Conservation (phyloP, 331 rosid species). For the Acacia concinna region DNA sequence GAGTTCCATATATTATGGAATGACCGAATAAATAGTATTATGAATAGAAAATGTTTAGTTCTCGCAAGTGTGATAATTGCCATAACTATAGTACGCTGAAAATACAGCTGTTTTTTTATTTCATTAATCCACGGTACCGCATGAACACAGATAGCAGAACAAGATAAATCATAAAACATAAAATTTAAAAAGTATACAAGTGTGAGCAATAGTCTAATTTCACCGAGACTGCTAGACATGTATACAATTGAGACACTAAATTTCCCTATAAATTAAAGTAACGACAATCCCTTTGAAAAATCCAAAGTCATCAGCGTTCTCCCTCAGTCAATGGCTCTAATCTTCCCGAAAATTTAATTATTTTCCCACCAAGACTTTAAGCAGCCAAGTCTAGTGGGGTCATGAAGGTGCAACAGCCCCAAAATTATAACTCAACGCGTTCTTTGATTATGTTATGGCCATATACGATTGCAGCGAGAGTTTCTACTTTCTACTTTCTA, state of each 20-base stretch:
- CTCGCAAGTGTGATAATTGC: too few relatives aligned
- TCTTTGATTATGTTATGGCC: neutral
- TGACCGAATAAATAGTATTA: neutral
- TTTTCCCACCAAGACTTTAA: neutral
- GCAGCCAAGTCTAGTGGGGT: neutral
- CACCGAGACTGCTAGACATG: neutral
- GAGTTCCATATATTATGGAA: too few relatives aligned
- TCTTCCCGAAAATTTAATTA: neutral
- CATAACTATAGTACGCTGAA: neutral
- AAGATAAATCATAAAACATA: neutral
- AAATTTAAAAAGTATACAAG: neutral
- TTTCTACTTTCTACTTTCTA: too few relatives aligned
- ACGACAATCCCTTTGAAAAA: neutral
- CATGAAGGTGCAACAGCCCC: neutral
- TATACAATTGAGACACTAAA: neutral
- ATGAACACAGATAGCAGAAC: too few relatives aligned
- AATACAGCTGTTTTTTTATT: neutral
- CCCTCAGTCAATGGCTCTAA: neutral
- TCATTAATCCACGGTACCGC: neutral
- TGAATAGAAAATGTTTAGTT: too few relatives aligned
- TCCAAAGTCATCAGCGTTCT: neutral
- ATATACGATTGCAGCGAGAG: too few relatives aligned
- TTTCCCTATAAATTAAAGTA: neutral
- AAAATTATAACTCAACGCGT: neutral
- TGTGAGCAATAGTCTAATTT: neutral